These are phyloP conservation scores for Solidago caesia DNA, from an alignment of 129 eudicot species.

Conservation along the genomic window DNA sequence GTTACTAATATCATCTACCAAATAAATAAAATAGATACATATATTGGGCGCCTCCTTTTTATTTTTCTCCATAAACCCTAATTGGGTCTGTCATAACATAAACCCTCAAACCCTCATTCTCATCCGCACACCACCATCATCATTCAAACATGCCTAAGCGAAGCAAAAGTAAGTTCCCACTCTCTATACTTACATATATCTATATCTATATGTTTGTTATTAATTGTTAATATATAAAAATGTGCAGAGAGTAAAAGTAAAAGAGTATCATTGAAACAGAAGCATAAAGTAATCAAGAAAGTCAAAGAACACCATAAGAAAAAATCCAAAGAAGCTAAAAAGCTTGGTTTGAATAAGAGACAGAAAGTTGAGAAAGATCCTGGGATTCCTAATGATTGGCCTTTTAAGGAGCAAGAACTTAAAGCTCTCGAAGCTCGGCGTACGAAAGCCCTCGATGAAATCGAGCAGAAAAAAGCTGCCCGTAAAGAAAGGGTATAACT, in stretches of 20 bases:
- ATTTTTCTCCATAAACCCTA: slow-evolving; percentile 36
- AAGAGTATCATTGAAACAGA: slow-evolving; percentile 69
- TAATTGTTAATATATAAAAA: not conserved
- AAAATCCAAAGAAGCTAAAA: slow-evolving; percentile 93
- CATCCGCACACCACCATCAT: slow-evolving; percentile 7
- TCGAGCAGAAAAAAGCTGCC: slow-evolving; percentile 93
- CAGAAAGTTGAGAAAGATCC: slow-evolving; percentile 86
- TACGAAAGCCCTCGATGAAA: slow-evolving; percentile 63
- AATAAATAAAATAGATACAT: not conserved
- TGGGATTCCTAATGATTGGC: slow-evolving; percentile 97
- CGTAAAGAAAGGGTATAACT: slow-evolving; percentile 89
- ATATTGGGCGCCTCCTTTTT: not conserved
- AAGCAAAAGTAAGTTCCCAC: slow-evolving; percentile 63
- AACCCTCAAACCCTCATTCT: slow-evolving; percentile 18
- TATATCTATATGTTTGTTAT: not conserved
- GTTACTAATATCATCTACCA: no score
- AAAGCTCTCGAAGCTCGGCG: slow-evolving; percentile 90
- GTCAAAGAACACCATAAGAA: slow-evolving; percentile 92
- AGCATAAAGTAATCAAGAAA: slow-evolving; percentile 76
- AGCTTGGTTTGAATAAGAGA: slow-evolving; percentile 67
- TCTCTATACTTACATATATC: not conserved
- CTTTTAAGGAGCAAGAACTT: slow-evolving; percentile 96
- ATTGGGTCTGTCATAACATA: slow-evolving; percentile 26
- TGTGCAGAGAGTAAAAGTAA: slow-evolving; percentile 96
- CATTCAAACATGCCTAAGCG: slow-evolving; percentile 64